Percentiles rank a stretch among this genome's conserved stretches.
phyloP scores from a whole-genome alignment of 345 rosid species.

The Heritiera littoralis region DNA sequence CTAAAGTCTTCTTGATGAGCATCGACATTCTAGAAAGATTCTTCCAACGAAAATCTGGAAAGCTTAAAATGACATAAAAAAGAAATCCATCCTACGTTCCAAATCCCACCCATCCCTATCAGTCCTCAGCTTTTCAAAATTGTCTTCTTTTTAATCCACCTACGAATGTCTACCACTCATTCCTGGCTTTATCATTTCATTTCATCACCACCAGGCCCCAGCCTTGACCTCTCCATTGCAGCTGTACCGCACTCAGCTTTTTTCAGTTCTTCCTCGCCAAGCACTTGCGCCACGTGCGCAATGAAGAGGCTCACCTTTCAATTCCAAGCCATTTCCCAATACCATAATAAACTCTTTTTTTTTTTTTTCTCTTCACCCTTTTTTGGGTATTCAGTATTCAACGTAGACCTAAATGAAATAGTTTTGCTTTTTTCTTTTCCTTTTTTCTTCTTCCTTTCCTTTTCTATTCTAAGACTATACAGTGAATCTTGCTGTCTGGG shows the following conservation, averaged over 20 bases:
- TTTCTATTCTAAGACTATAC: slow-evolving; percentile 33
- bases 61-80: slow-evolving; percentile 4
- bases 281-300: background rate
- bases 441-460: background rate
- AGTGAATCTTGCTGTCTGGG: slow-evolving; percentile 14
- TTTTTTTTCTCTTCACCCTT: background rate
- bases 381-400: background rate
- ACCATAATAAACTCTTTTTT: background rate
- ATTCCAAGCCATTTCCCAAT: slow-evolving; percentile 1
- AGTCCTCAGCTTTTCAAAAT: slow-evolving; percentile 19
- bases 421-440: background rate
- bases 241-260: slow-evolving; percentile 37
- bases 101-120: background rate
- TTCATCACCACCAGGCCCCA: background rate
- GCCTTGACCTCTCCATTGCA: slow-evolving; percentile 27
- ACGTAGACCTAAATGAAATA: background rate
- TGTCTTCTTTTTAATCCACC: slow-evolving; percentile 28
- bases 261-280: background rate
- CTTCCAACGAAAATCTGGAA: background rate
- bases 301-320: background rate
- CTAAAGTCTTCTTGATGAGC: background rate
- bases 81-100: background rate
- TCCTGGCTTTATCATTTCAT: background rate
- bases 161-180: slow-evolving; percentile 26
- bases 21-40: slow-evolving; percentile 19